phyloP scores from a whole-genome alignment of 331 rosid species.

The Rosa hybrid region DNA sequence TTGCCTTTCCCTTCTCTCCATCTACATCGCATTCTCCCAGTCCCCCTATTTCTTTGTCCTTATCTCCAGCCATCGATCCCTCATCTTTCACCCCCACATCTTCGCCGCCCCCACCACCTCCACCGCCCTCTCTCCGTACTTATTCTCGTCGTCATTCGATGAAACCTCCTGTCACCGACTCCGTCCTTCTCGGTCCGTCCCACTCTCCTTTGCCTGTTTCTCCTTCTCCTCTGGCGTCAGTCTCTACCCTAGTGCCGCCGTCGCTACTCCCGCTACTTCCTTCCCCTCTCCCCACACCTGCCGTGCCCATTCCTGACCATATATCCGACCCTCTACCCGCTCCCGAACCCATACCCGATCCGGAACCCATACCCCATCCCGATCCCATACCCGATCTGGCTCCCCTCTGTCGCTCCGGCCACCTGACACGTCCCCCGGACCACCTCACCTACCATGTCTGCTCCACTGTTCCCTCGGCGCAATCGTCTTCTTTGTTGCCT shows the following conservation, averaged over 20 bases:
- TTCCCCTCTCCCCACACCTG: background rate
- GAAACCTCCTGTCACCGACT: background rate
- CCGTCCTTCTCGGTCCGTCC: too few species aligned
- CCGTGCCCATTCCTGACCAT: too few species aligned
- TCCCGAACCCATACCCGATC: background rate
- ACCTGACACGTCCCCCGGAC: background rate
- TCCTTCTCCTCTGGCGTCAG: background rate
- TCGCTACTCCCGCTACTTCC: background rate
- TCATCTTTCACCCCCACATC: background rate
- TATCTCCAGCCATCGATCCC: background rate
- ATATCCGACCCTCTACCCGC: background rate
- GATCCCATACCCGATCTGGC: background rate
- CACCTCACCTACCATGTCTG: background rate
- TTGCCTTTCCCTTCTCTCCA: background rate
- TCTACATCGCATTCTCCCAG: background rate
- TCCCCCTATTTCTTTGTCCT: background rate
- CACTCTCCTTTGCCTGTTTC: background rate
- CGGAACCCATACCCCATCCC: background rate
- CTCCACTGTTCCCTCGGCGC: background rate
- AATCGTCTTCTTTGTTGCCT: background rate
- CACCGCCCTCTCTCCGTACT: background rate
- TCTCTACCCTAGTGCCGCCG: background rate
- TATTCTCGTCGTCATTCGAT: background rate
- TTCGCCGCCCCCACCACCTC: background rate
- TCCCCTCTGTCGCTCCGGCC: background rate